phyloP scores from a whole-genome alignment of 2,329 filamentous ascomycete species.

The Epichloe hybrida region DNA sequence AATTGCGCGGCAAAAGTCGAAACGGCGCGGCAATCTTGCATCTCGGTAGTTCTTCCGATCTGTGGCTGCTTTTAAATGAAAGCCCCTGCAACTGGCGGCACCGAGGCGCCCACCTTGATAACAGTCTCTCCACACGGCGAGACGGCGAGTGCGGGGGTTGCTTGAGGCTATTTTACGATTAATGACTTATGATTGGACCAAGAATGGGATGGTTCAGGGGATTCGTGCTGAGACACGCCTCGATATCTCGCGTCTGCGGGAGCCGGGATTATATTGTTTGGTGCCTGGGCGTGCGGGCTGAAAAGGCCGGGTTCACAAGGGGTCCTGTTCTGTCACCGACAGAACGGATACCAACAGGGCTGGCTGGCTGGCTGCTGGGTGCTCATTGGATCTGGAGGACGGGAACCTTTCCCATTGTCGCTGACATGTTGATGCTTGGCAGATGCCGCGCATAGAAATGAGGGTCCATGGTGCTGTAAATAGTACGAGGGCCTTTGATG shows the following conservation, averaged over 20 bases:
- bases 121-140: constrained; percentile 14
- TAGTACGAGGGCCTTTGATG: neutral
- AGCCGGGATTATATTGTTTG: constrained; percentile 8
- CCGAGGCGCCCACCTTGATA: constrained; percentile 12
- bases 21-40: constrained; percentile 21
- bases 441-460: neutral
- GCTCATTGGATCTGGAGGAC: neutral
- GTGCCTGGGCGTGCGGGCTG: constrained; percentile 4
- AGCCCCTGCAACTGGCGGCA: constrained; percentile 12
- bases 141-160: constrained; percentile 12
- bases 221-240: constrained; percentile 24
- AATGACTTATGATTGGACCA: constrained; percentile 42
- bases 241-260: constrained; percentile 17
- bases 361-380: neutral
- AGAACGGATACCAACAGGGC: neutral
- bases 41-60: constrained; percentile 21
- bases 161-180: constrained; percentile 30
- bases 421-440: neutral
- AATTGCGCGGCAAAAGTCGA: constrained; percentile 10
- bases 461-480: neutral
- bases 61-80: constrained; percentile 27
- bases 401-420: neutral
- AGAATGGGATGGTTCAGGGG: constrained; percentile 15
- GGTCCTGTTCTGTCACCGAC: constrained; percentile 1
- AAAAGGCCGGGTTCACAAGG: constrained; percentile 11